These are phyloP conservation scores for Huntiella decipiens DNA, from an alignment of 2,329 filamentous ascomycete species.

Conservation along the genomic window DNA sequence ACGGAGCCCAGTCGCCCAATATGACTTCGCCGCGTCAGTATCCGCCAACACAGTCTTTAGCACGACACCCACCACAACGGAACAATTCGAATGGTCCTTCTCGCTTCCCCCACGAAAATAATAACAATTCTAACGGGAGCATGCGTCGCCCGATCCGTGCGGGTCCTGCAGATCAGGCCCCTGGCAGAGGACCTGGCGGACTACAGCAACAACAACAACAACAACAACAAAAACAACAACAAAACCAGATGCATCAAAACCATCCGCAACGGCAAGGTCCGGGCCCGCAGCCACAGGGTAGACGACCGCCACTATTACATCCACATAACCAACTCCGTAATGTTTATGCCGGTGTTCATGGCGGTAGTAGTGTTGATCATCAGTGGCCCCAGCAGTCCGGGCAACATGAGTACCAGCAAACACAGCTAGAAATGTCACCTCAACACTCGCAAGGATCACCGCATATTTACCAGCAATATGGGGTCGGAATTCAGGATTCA, in stretches of 20 bases:
- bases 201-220: not conserved
- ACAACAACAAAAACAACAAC: constrained; percentile 3
- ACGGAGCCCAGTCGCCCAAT: too few relatives aligned
- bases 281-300: not conserved
- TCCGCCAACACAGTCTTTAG: too few relatives aligned
- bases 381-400: not conserved
- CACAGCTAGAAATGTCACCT: too few relatives aligned
- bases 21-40: too few relatives aligned
- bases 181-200: not conserved
- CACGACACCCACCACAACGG: too few relatives aligned
- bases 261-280: not conserved
- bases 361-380: not conserved
- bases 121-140: not conserved
- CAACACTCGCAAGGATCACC: too few relatives aligned
- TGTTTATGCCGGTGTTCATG: not conserved
- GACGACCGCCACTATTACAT: not conserved
- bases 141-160: not conserved
- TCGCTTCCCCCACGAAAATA: too few relatives aligned
- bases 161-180: constrained; percentile 1
- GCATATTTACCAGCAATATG: not conserved
- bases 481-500: not conserved
- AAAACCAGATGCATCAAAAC: not conserved
- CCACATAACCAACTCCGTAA: not conserved
- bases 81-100: too few relatives aligned
- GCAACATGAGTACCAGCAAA: not conserved